phyloP scores from a whole-genome alignment of 1,139 yeast species.

The Geotrichum europaeum region DNA sequence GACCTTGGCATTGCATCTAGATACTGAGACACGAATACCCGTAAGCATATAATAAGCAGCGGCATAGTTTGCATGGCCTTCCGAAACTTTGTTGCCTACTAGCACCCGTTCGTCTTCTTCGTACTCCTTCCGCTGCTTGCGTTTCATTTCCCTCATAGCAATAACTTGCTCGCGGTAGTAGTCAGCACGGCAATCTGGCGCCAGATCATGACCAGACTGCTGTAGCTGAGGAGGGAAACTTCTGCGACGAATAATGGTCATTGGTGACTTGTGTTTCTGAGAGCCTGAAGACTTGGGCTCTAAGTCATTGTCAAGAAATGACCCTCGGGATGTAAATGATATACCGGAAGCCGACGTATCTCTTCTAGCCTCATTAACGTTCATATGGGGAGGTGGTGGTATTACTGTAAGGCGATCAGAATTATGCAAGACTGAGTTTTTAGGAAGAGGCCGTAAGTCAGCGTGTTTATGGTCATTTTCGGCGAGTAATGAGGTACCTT shows the following conservation, averaged over 20 bases:
- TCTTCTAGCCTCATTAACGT: background rate
- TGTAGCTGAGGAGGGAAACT: conserved; percentile 16
- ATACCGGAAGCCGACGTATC: background rate
- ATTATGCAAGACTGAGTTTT: background rate
- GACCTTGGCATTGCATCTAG: conserved; percentile 75
- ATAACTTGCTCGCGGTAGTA: conserved; percentile 17
- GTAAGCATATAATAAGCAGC: conserved; percentile 97
- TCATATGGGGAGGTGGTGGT: background rate
- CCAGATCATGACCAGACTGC: conserved; percentile 6
- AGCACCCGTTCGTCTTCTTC: conserved; percentile 59
- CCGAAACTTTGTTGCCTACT: conserved; percentile 78
- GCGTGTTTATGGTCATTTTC: background rate
- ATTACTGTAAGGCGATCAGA: background rate
- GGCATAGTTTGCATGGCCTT: conserved; percentile 88
- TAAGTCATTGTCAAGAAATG: background rate
- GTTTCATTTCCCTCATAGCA: conserved; percentile 37
- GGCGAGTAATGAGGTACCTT: background rate
- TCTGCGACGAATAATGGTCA: conserved; percentile 15
- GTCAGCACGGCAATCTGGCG: conserved; percentile 15
- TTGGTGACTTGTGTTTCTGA: conserved; percentile 11
- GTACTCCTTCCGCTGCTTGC: conserved; percentile 37
- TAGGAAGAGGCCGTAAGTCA: background rate
- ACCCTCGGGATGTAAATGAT: background rate
- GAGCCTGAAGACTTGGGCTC: conserved; percentile 8
- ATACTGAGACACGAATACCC: conserved; percentile 91